phyloP scores from a whole-genome alignment of 73 alveolate species.

The Paramecium octaurelia region DNA sequence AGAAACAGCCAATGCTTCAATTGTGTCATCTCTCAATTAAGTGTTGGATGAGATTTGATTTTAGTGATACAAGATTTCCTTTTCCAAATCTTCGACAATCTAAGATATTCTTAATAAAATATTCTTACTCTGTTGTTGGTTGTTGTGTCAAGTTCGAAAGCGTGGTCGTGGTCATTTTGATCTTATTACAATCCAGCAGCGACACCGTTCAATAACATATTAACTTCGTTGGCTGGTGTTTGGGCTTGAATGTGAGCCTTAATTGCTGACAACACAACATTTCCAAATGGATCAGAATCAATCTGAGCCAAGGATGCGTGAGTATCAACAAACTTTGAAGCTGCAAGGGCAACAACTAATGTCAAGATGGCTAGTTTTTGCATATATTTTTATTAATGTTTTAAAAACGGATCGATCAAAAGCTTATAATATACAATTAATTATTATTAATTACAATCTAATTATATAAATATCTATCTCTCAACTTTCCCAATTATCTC shows the following conservation, averaged over 20 bases:
- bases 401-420: constrained; percentile 5
- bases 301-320: constrained; percentile 48
- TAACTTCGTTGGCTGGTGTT: constrained; percentile 49
- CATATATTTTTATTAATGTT: constrained; percentile 29
- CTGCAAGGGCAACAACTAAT: constrained; percentile 45
- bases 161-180: constrained; percentile 14
- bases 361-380: constrained; percentile 45
- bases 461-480: background rate
- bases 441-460: background rate
- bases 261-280: constrained; percentile 48
- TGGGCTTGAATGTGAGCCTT: constrained; percentile 44
- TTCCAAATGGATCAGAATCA: constrained; percentile 53
- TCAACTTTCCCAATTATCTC: background rate
- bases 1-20: constrained; percentile 38
- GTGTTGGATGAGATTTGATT: background rate
- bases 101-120: background rate
- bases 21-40: constrained; percentile 46
- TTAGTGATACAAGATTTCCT: constrained; percentile 31
- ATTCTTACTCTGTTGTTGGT: constrained; percentile 14
- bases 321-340: constrained; percentile 22
- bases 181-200: constrained; percentile 43
- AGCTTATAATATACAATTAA: constrained; percentile 3
- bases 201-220: constrained; percentile 35
- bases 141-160: background rate
- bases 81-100: constrained; percentile 23